Evolutionary conservation across 23 red algal species (phyloP).

Genomic region (Gracilaria vermiculophylla): DNA sequence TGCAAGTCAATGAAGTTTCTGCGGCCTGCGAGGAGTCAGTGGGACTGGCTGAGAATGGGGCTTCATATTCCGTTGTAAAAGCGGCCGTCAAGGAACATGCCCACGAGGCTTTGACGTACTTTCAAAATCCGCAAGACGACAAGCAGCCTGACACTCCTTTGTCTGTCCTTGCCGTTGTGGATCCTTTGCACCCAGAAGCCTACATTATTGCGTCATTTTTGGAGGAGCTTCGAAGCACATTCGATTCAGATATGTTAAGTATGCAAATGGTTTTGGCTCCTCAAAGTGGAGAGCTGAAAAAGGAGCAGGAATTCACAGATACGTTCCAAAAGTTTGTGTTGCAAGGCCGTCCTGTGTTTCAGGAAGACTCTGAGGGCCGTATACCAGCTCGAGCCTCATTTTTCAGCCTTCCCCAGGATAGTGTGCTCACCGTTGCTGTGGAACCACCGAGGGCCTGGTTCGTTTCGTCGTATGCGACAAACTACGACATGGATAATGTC

Average conservation of each 20-base stretch:
- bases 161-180: constrained; percentile 40
- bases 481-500: constrained; percentile 93
- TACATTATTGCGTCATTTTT: constrained; percentile 26
- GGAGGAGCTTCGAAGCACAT: constrained; percentile 30
- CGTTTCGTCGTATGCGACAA: constrained; percentile 59
- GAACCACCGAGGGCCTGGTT: constrained; percentile 84
- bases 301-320: constrained; percentile 6
- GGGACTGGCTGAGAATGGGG: neutral
- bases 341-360: neutral
- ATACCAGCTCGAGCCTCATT: constrained; percentile 43
- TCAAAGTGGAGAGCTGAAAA: neutral
- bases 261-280: constrained; percentile 13
- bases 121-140: neutral
- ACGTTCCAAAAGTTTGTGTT: constrained; percentile 55
- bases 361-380: neutral
- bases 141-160: neutral
- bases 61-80: neutral
- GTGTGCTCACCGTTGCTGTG: constrained; percentile 73
- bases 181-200: constrained; percentile 32
- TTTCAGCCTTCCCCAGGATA: constrained; percentile 44
- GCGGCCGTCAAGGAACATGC: neutral
- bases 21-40: neutral
- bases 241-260: constrained; percentile 12
- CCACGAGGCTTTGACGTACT: neutral
- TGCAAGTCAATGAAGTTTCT: neutral